Evolutionary conservation across 495 filamentous ascomycete genomes (phyloP), one percentile per base, ranked within the genome.

Genomic region (Pseudoneurospora amorphoporcata): DNA sequence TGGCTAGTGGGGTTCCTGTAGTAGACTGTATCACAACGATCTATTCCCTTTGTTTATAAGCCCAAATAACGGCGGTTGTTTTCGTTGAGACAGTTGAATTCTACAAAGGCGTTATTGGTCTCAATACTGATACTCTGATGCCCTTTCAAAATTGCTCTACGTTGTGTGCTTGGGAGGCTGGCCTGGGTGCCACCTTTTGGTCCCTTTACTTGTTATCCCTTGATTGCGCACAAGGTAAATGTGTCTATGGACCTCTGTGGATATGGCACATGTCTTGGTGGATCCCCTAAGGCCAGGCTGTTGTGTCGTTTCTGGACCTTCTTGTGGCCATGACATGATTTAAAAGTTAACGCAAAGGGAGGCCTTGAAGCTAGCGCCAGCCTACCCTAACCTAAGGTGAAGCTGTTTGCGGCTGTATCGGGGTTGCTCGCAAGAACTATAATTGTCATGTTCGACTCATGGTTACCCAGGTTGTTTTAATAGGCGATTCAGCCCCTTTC

Each of bases 11-110:
- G 71, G 39, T 61, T 65, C 8, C 71, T 71, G 69, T 35, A 37
- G 70, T 75, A 75, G 73, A 75, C 73, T 75, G 73, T 75, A 75
- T 68, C 70, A 75, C 68, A 73, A 72, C 71, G 16, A 58, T 45
- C 43, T 71, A 35, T 65, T 65, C 53, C 70, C 70, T 71, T 68
- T 71, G 70, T 71, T 45, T 19, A 71, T 71, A 58, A 71, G 23
- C 41, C 12, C 53, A 35, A 65, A 35, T 65, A 65, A 65, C 29
- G 53, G 53, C 29, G 29, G 53, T 65, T 35, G 29, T 65, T 65
- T 65, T 65, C 53, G 53, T 65, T 65, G 53, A 65, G 12, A 65
- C 29, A 35, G 53, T 65, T 35, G 53, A 35, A 35, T 65, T 65
- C 6, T 37, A 65, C 53, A 35, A 61, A 65, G 53, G 53, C 53